Percentiles rank a stretch among this genome's conserved stretches.
Conservation (phyloP, 169 alveolate genomes). For the Plasmodium knowlesi region DNA sequence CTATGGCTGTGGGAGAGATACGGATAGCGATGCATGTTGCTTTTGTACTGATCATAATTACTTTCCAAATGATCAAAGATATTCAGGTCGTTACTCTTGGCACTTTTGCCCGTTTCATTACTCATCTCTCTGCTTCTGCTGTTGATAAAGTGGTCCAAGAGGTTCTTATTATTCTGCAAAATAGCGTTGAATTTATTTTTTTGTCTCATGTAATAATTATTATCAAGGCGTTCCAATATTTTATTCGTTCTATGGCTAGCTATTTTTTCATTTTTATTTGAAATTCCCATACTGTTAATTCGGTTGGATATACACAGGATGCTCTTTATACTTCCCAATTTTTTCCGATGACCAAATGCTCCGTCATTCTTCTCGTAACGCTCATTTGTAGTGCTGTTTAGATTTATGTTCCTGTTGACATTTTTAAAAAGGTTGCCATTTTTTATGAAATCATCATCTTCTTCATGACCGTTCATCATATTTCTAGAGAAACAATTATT, state of each 20-base stretch:
- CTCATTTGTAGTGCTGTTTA: background rate
- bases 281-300: slow-evolving; percentile 12
- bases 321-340: slow-evolving; percentile 23
- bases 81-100: background rate
- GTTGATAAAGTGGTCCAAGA: background rate
- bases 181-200: background rate
- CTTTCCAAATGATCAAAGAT: slow-evolving; percentile 11
- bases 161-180: slow-evolving; percentile 9
- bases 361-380: background rate
- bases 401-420: background rate
- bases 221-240: background rate
- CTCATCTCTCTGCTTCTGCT: background rate
- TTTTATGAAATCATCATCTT: background rate
- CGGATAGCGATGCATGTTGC: background rate
- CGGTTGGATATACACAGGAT: slow-evolving; percentile 23
- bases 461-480: background rate
- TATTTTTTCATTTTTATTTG: slow-evolving; percentile 7
- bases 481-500: background rate
- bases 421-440: background rate
- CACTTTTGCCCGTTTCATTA: background rate
- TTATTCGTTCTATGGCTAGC: background rate
- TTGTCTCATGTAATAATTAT: slow-evolving; percentile 1
- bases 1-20: background rate
- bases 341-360: background rate
- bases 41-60: background rate